These are phyloP conservation scores for Solanum lycopersicoides DNA, from an alignment of 257 asterid genomes.

Conservation along the genomic window DNA sequence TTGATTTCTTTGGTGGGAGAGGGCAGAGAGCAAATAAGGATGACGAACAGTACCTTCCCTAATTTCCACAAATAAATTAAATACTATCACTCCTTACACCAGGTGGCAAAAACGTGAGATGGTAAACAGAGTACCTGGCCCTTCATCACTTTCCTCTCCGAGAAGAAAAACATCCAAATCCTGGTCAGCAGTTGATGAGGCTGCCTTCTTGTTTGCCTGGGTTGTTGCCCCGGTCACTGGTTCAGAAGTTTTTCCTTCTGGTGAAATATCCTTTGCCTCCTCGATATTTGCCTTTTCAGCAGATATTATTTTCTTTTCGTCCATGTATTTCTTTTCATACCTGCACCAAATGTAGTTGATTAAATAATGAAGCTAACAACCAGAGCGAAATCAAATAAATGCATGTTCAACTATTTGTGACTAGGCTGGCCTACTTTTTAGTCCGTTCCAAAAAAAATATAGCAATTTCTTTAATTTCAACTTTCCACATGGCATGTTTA, in stretches of 20 bases:
- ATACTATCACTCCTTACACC: neutral
- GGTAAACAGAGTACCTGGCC: slow-evolving; percentile 49
- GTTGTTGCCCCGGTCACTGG: slow-evolving; percentile 20
- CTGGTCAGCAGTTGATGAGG: slow-evolving; percentile 58
- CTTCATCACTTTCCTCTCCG: slow-evolving; percentile 87
- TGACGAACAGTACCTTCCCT: neutral
- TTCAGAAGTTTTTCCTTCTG: slow-evolving; percentile 38
- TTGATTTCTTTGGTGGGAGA: neutral
- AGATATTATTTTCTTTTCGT: slow-evolving; percentile 39
- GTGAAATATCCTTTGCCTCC: slow-evolving; percentile 36
- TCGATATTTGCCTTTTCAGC: slow-evolving; percentile 35
- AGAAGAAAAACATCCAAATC: slow-evolving; percentile 94
- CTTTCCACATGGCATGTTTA: neutral
- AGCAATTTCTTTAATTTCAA: neutral
- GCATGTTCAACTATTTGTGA: neutral
- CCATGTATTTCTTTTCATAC: slow-evolving; percentile 65
- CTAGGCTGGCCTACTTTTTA: neutral
- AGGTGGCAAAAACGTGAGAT: neutral
- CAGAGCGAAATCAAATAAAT: neutral
- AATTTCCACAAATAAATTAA: neutral
- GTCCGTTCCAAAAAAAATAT: neutral
- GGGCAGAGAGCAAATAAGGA: neutral
- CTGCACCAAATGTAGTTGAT: slow-evolving; percentile 20
- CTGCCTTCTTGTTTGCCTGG: slow-evolving; percentile 30
- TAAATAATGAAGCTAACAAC: slow-evolving; percentile 6